Conservation (phyloP, 176 grass and related monocot genomes). For the sorghum (Sorghum bicolor) region DNA sequence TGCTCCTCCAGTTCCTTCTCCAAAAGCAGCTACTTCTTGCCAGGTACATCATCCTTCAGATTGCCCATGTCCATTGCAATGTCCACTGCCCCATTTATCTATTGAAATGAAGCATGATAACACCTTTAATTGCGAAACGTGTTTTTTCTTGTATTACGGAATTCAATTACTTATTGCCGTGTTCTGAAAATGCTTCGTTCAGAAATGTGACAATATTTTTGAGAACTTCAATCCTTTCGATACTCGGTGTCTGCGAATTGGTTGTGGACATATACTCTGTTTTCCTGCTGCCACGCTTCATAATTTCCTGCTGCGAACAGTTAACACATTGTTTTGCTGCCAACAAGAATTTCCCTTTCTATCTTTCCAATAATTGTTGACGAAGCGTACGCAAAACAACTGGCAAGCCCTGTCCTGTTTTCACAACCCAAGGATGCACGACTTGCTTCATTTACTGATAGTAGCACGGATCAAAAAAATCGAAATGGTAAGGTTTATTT, state of each 20-base stretch:
- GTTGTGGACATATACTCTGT: not conserved
- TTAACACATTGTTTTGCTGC: not conserved
- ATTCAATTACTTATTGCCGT: not conserved
- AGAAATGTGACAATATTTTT: not conserved
- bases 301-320: not conserved
- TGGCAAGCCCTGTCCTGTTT: not conserved
- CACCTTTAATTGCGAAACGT: not conserved
- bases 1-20: conserved; percentile 80
- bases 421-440: not conserved
- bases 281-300: not conserved
- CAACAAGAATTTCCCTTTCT: not conserved
- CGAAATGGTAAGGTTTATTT: not conserved
- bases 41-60: conserved; percentile 41
- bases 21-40: conserved; percentile 78
- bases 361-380: not conserved
- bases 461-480: too few species aligned
- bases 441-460: not conserved
- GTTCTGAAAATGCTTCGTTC: not conserved
- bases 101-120: not conserved
- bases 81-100: not conserved
- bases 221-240: not conserved
- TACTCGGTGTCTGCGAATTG: not conserved
- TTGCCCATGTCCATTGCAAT: not conserved
- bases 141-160: not conserved
- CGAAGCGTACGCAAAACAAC: not conserved